Conservation (phyloP, 768 basidiomycete species). For the Termitomyces sp. region DNA sequence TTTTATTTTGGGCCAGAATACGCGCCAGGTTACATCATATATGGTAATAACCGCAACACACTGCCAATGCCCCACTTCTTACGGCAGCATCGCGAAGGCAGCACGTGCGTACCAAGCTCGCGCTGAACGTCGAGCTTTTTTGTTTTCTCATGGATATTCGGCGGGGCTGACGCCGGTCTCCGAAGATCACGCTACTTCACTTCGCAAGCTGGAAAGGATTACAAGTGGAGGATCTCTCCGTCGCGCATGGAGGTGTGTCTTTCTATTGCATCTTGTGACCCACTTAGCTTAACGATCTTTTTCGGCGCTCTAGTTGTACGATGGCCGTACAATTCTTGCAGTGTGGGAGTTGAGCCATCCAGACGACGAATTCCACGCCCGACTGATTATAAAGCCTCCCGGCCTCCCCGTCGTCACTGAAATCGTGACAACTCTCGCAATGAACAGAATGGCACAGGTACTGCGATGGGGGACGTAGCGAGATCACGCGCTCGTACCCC, state of each 20-base stretch:
- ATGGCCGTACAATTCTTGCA: conserved; percentile 57
- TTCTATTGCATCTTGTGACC: background rate
- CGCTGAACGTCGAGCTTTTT: conserved; percentile 2
- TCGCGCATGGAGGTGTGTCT: conserved; percentile 63
- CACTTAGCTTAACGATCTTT: background rate
- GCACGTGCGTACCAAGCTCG: conserved; percentile 42
- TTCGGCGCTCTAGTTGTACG: conserved; percentile 44
- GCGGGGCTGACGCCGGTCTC: conserved; percentile 2
- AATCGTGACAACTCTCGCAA: conserved; percentile 66
- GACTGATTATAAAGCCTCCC: conserved; percentile 50
- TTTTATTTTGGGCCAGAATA: conserved; percentile 70
- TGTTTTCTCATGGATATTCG: background rate
- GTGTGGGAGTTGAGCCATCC: conserved; percentile 62
- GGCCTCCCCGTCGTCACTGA: conserved; percentile 68
- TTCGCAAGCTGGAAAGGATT: conserved; percentile 60
- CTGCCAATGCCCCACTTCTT: conserved; percentile 54
- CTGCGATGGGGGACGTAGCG: conserved; percentile 43
- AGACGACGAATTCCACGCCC: conserved; percentile 52
- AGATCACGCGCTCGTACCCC: background rate
- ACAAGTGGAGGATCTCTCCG: conserved; percentile 67
- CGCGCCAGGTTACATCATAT: conserved; percentile 57
- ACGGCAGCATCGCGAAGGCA: conserved; percentile 53
- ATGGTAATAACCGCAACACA: conserved; percentile 55
- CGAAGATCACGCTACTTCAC: conserved; percentile 71
- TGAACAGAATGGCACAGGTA: conserved; percentile 65